Base-by-base conservation (phyloP, 495 filamentous ascomycete species). In the Neurospora sp. region DNA sequence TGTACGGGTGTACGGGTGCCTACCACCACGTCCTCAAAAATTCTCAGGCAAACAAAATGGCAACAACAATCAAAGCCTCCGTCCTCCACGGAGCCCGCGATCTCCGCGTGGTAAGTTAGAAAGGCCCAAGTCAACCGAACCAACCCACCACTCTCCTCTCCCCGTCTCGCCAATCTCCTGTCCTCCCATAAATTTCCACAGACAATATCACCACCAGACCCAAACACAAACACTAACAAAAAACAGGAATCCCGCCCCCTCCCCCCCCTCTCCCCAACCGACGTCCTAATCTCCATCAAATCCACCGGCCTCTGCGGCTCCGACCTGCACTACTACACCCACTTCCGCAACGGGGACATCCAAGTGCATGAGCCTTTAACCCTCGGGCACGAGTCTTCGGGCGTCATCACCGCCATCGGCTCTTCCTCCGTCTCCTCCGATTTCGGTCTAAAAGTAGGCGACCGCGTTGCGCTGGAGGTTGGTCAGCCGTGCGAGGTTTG, bases 381-480 rank as follows among this genome's bases (percentile, higher is more conserved):
- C 0, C 85, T 92, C 3, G 87, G 89, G 73, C 88, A 90, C 71
- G 89, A 90, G 75, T 89, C 87, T 5, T 84, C 87, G 39, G 89
- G 89, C 48, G 74, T 88, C 6, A 82, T 91, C 39, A 84, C 82
- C 1, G 86, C 85, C 38, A 82, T 89, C 20, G 87, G 86, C n/a
- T 10, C 8, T 9, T 76, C 85, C 3, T 74, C 40, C n/a, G 83
- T 87, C 27, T 80, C 81, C 0, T 46, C 42, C 42, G 42, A 20
- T 46, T 46, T 4, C 20, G 61, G 74, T 11, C 75, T 91, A 16
- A 76, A 81, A 39, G 68, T 81, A 75, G 93, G 92, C 42, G 93
- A 96, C 79, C 87, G 88, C 37, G 92, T 96, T n/a, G 92, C 91
- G 0, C 84, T 96, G 20, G 93, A 96, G 83, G 91, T 93, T 76